A percentile compares a stretch with the other conserved stretches of the same genome.
phyloP scores from a whole-genome alignment of 2,329 filamentous ascomycete genomes.

The Fusarium verrucosum region DNA sequence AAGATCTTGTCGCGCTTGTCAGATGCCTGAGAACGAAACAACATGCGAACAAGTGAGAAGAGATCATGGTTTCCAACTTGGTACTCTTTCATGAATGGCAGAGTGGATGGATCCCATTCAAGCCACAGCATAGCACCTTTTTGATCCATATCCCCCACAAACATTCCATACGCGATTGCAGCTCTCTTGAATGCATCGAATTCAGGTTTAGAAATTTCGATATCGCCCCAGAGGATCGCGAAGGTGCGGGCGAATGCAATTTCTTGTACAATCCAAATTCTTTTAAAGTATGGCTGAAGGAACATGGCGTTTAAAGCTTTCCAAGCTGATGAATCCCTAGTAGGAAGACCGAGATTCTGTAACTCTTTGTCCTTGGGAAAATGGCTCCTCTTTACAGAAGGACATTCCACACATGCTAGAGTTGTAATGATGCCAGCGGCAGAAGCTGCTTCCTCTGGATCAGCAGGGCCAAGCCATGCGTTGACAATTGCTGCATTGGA shows the following conservation, averaged over 20 bases:
- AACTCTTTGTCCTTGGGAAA: not conserved
- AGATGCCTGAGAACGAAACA: not conserved
- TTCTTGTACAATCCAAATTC: not conserved
- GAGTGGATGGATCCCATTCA: rapidly evolving
- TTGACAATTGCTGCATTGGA: not conserved
- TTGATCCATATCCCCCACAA: not conserved
- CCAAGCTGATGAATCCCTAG: not conserved
- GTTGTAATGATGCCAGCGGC: not conserved
- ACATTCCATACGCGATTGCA: not conserved
- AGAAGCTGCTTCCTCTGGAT: not conserved
- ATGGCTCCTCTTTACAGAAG: rapidly evolving
- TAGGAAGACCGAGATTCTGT: not conserved
- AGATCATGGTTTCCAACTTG: rapidly evolving
- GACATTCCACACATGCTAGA: rapidly evolving
- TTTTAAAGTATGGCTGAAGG: not conserved
- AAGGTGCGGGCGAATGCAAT: not conserved
- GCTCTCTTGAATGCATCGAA: not conserved
- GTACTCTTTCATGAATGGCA: rapidly evolving
- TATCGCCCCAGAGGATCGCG: not conserved
- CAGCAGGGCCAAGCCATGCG: not conserved
- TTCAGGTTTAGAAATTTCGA: rapidly evolving
- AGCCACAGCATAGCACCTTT: not conserved
- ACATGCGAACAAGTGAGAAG: rapidly evolving
- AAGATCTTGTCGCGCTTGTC: not conserved
- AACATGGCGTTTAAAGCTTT: not conserved